These are phyloP conservation scores for Coemansia sp. DNA, from an alignment of 192 early-diverging fungal genomes.

Conservation along the genomic window DNA sequence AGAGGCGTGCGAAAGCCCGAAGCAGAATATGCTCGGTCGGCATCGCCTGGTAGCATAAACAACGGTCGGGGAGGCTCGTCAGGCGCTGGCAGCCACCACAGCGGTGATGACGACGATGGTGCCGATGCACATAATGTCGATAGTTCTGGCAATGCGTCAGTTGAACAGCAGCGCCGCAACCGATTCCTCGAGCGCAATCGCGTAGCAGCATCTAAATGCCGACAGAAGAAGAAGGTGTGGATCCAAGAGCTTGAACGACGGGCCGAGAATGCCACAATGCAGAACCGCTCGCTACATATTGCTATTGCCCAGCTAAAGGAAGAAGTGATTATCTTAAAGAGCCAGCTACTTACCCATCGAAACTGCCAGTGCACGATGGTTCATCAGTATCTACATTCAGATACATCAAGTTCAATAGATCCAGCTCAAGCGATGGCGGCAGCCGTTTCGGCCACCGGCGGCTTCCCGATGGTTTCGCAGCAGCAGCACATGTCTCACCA, in stretches of 20 bases:
- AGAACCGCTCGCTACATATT: conserved; percentile 45
- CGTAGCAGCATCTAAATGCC: conserved; percentile 82
- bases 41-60: neutral
- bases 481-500: neutral
- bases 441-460: conserved; percentile 1
- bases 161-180: conserved; percentile 62
- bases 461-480: neutral
- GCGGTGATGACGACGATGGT: conserved; percentile 5
- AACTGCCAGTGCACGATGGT: conserved; percentile 51
- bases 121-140: conserved; percentile 6
- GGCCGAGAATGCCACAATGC: conserved; percentile 52
- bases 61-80: neutral
- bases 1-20: conserved; percentile 19
- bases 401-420: conserved; percentile 1
- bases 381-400: conserved; percentile 49
- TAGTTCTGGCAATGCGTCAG: conserved; percentile 39
- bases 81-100: conserved; percentile 1
- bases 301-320: conserved; percentile 47
- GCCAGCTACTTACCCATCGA: conserved; percentile 51
- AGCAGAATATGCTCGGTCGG: neutral
- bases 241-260: conserved; percentile 70
- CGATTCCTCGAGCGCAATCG: conserved; percentile 88
- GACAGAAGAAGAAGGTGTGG: conserved; percentile 92
- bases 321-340: conserved; percentile 50
- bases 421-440: conserved; percentile 9